These are phyloP conservation scores for Brettanomyces custersianus DNA, from an alignment of 805 yeast genomes.

Conservation along the genomic window DNA sequence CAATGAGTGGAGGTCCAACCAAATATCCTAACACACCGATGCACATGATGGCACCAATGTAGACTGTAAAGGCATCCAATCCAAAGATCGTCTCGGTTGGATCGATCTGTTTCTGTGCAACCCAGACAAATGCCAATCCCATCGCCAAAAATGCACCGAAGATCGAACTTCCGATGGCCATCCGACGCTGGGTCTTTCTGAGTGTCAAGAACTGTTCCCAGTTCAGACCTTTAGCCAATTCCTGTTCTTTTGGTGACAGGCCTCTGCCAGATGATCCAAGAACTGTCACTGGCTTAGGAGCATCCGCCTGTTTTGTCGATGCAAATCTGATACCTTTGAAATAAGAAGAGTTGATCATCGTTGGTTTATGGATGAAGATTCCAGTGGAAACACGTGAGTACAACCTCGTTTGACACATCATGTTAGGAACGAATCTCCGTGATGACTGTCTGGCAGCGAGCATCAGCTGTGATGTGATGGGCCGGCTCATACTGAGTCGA, in stretches of 20 bases:
- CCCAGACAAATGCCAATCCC: conserved; percentile 58
- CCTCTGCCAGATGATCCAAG: conserved; percentile 1
- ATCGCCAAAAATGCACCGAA: conserved; percentile 62
- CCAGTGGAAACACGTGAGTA: too few relatives aligned
- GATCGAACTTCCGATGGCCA: conserved; percentile 60
- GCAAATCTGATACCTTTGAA: background rate
- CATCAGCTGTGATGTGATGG: too few relatives aligned
- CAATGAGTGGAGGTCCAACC: conserved; percentile 69
- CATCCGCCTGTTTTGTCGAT: background rate
- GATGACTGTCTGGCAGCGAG: too few relatives aligned
- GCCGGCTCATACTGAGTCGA: too few relatives aligned
- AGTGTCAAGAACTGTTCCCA: conserved; percentile 80
- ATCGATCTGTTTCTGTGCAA: conserved; percentile 79
- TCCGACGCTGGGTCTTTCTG: conserved; percentile 64
- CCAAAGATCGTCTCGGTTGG: conserved; percentile 86
- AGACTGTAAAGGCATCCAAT: conserved; percentile 77
- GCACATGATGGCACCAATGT: conserved; percentile 62
- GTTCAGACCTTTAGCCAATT: conserved; percentile 21
- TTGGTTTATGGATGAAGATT: too few relatives aligned
- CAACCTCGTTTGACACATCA: too few relatives aligned
- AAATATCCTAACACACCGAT: conserved; percentile 74
- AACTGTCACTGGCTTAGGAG: background rate
- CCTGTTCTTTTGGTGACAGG: conserved; percentile 13
- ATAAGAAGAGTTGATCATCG: too few relatives aligned
- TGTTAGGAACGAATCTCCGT: too few relatives aligned